Evolutionary conservation across 352 stramenopile genomes (phyloP), one percentile per base, ranked within the genome.

Genomic region (Phytophthora melonis): DNA sequence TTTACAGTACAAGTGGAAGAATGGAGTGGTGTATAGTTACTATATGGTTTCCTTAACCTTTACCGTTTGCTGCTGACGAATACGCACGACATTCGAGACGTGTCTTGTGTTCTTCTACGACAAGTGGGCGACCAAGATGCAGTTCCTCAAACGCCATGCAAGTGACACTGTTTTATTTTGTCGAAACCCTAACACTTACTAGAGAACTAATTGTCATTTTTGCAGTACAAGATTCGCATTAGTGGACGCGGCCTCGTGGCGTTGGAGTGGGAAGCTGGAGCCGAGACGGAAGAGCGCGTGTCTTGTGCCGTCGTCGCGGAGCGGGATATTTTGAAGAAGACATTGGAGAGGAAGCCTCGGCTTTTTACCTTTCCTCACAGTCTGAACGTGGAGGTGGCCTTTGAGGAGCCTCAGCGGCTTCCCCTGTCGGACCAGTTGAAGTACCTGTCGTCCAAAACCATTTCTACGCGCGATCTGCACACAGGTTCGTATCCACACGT

Each of bases 41-140:
- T 21, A 50, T 18, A n/a, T 0, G 6, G 9, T 68, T 66, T 74
- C 72, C 66, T 83, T 79, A 81, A 79, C 77, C 60, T 52, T 34
- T 8, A 19, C 14, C 68, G 52, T n/a, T 10, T 43, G 14, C 18
- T 68, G 34, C 1, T 49, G 52, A 57, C 23, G 23, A 81, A 14
- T 65, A 84, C 69, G 62, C 57, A 79, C 69, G 70, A 85, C 77
- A 19, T 90, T 80, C 56, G 66, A 88, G 62, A 81, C 77, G 58
- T 85, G 70, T 55, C 64, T 85, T 21, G 83, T 95, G 58, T 95
- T 87, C 65, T 80, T 93, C 36, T 95, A 95, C 69, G 83, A 95
- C 62, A 78, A 83, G 32, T 95, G 88, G 88, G 87, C 86, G 21
- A 66, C 75, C 19, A 83, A 79, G 19, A 82, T 93, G 71, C 60